Conservation (phyloP, 2,329 filamentous ascomycete species). For the Monilinia laxa region DNA sequence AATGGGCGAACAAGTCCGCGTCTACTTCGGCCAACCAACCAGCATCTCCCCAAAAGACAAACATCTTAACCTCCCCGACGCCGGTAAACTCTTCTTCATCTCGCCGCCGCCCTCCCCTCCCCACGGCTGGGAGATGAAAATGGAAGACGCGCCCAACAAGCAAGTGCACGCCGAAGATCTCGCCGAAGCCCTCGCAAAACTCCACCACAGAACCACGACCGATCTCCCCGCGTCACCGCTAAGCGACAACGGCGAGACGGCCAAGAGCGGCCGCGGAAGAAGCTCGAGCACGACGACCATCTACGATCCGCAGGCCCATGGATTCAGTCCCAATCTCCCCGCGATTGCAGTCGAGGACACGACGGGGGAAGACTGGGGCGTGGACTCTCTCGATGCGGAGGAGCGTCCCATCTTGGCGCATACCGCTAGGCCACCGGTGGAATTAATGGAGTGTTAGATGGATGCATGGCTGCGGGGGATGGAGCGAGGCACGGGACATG, state of each 20-base stretch:
- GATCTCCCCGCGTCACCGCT: conserved; percentile 46
- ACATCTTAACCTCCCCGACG: conserved; percentile 65
- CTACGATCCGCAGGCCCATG: conserved; percentile 60
- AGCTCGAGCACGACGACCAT: conserved; percentile 66
- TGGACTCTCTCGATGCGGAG: conserved; percentile 45
- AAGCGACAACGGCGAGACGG: conserved; percentile 40
- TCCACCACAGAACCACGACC: conserved; percentile 49
- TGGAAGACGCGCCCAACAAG: conserved; percentile 70
- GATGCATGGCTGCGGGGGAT: neutral
- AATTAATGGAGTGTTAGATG: conserved; percentile 52
- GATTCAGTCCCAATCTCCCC: conserved; percentile 56
- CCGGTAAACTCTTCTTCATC: conserved; percentile 72
- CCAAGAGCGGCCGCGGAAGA: conserved; percentile 42
- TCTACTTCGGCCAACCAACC: conserved; percentile 67
- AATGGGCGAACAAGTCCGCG: conserved; percentile 65
- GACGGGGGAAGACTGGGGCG: conserved; percentile 48
- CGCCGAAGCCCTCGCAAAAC: conserved; percentile 62
- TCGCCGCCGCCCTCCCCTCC: conserved; percentile 67
- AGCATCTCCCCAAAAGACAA: conserved; percentile 54
- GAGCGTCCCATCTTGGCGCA: conserved; percentile 55
- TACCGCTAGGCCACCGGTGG: conserved; percentile 62
- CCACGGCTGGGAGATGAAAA: conserved; percentile 65
- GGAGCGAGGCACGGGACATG: neutral
- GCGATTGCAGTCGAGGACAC: conserved; percentile 68
- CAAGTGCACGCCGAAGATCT: conserved; percentile 68